These are phyloP conservation scores for Dichomitus squalens DNA, from an alignment of 1,284 basidiomycete species.

Conservation along the genomic window DNA sequence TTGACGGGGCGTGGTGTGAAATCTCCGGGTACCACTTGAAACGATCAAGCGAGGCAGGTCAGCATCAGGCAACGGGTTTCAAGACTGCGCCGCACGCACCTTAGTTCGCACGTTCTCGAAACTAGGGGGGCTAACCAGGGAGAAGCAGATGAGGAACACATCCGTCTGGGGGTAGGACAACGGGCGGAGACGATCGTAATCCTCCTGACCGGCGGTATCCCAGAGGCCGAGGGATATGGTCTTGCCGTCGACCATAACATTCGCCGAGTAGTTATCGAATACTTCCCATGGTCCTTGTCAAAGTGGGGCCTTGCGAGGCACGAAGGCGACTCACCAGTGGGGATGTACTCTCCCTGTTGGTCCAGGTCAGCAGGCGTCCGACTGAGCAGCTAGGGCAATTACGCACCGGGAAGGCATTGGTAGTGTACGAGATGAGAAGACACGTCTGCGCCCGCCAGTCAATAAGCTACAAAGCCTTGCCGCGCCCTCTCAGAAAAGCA, in stretches of 20 bases:
- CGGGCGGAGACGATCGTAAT: constrained; percentile 97
- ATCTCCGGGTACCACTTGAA: constrained; percentile 95
- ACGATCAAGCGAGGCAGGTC: constrained; percentile 19
- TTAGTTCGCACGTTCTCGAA: constrained; percentile 99
- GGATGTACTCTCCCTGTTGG: constrained; percentile 91
- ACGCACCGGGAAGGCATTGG: constrained; percentile 91
- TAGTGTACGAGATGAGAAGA: constrained; percentile 96
- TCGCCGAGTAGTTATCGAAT: constrained; percentile 94
- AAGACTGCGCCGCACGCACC: constrained; percentile 46
- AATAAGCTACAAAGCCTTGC: constrained; percentile 12
- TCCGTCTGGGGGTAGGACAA: constrained; percentile 99
- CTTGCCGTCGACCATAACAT: constrained; percentile 99
- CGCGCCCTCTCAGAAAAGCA: constrained; percentile 11
- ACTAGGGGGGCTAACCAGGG: constrained; percentile 93
- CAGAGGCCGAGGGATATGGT: constrained; percentile 96
- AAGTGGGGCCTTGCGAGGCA: neutral
- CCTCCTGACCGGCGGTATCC: constrained; percentile 99
- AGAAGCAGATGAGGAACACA: constrained; percentile 99
- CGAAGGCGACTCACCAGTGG: constrained; percentile 67
- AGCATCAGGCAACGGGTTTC: constrained; percentile 11
- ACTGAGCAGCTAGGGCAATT: constrained; percentile 22
- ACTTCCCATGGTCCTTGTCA: constrained; percentile 46
- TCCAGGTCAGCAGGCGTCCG: constrained; percentile 24
- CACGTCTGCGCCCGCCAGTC: constrained; percentile 70
- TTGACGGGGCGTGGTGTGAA: constrained; percentile 94